Conservation (phyloP, 2,329 filamentous ascomycete genomes). For the Diatrype stigma region DNA sequence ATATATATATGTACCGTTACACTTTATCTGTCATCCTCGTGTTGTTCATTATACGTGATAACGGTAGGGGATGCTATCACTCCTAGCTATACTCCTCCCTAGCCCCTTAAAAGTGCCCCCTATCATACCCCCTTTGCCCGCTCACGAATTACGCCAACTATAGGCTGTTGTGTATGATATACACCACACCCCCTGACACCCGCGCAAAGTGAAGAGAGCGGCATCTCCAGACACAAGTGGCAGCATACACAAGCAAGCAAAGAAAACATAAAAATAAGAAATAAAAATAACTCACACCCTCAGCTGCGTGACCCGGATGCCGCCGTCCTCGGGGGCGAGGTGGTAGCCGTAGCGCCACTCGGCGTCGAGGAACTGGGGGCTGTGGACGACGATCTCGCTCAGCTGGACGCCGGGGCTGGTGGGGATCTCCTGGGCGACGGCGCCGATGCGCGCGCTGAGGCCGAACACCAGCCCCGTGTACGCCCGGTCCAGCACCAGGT, state of each 20-base stretch:
- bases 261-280: conserved; percentile 2
- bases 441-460: conserved; percentile 64
- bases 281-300: conserved; percentile 51
- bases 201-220: too few species aligned
- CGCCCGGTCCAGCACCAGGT: conserved; percentile 83
- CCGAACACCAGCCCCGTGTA: conserved; percentile 75
- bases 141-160: too few species aligned
- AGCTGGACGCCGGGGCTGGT: conserved; percentile 60
- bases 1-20: too few species aligned
- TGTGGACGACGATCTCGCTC: conserved; percentile 76
- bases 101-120: too few species aligned
- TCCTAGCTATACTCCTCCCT: neutral
- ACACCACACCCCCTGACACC: too few species aligned
- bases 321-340: conserved; percentile 65
- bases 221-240: too few species aligned
- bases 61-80: too few species aligned
- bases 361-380: conserved; percentile 85
- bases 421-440: conserved; percentile 53
- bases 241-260: too few species aligned
- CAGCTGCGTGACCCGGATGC: conserved; percentile 75
- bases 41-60: too few species aligned
- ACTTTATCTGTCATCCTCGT: too few species aligned
- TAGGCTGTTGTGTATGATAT: too few species aligned
- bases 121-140: too few species aligned
- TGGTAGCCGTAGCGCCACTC: conserved; percentile 85